Evolutionary conservation across 805 yeast species (phyloP).

Genomic region (Candida pseudoglaebosa): DNA sequence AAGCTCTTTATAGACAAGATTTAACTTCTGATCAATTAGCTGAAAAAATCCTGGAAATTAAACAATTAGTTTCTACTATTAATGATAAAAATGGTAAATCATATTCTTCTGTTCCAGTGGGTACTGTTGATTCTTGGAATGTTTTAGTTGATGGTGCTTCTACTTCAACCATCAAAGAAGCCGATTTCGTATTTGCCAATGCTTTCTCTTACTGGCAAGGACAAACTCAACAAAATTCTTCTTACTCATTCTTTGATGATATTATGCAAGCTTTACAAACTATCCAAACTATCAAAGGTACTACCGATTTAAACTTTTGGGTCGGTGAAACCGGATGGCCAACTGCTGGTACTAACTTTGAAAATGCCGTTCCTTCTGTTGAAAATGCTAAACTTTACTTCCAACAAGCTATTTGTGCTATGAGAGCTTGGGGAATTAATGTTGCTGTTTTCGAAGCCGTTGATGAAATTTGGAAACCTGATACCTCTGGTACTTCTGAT

Average conservation of each 20-base stretch:
- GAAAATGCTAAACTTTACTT: conserved; percentile 76
- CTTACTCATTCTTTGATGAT: conserved; percentile 92
- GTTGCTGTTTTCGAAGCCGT: conserved; percentile 91
- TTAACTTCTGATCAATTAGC: conserved; percentile 75
- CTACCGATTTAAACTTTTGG: conserved; percentile 84
- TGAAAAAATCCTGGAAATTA: conserved; percentile 57
- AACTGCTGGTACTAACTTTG: conserved; percentile 73
- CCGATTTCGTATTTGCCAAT: conserved; percentile 87
- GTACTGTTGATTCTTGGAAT: conserved; percentile 97
- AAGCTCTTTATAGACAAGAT: conserved; percentile 90
- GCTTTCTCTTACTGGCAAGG: conserved; percentile 99
- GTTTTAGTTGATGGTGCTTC: conserved; percentile 76
- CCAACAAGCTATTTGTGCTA: conserved; percentile 86
- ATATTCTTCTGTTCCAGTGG: conserved; percentile 70
- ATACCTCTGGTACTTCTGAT: conserved; percentile 75
- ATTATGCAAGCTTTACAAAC: conserved; percentile 95
- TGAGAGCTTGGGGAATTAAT: conserved; percentile 94
- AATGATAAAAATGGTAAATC: conserved; percentile 79
- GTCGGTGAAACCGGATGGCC: conserved; percentile 99
- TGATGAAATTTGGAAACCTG: conserved; percentile 96
- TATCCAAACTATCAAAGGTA: conserved; percentile 82
- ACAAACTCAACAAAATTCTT: conserved; percentile 75
- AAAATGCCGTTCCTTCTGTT: conserved; percentile 61
- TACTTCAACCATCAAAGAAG: conserved; percentile 66
- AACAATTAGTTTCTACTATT: conserved; percentile 54